Evolutionary conservation across 1,284 basidiomycete species (phyloP).

Genomic region (Cystobasidium sp.): DNA sequence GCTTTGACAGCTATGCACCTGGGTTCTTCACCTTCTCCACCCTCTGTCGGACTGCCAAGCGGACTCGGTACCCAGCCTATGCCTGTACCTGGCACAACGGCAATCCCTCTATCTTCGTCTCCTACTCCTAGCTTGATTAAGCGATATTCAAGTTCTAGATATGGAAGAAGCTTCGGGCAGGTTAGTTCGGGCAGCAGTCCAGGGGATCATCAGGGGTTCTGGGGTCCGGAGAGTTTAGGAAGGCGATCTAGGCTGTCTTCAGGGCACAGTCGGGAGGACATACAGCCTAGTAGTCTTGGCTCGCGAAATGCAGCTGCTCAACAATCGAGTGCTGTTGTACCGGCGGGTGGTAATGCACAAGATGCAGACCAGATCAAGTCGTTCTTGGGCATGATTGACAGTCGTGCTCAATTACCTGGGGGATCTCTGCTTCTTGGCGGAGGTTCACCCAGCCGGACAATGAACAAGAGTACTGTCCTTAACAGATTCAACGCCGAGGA

Average conservation of each 20-base stretch:
- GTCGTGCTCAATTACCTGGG: constrained; percentile 45
- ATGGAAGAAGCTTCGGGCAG: constrained; percentile 40
- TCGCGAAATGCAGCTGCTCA: too few relatives aligned
- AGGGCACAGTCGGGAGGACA: constrained; percentile 16
- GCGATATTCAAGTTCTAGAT: constrained; percentile 38
- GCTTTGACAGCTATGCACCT: constrained; percentile 37
- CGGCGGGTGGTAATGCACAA: constrained; percentile 6
- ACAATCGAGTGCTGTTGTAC: not conserved
- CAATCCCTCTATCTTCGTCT: constrained; percentile 26
- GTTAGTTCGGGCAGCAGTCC: constrained; percentile 41
- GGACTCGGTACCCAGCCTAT: constrained; percentile 18
- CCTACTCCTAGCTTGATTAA: constrained; percentile 41
- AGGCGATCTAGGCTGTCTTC: constrained; percentile 35
- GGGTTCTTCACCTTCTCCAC: constrained; percentile 21
- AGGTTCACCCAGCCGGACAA: not conserved
- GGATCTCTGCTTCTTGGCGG: constrained; percentile 6
- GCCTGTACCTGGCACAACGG: constrained; percentile 17
- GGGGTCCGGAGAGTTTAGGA: constrained; percentile 27
- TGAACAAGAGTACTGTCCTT: constrained; percentile 5
- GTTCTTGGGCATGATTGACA: constrained; percentile 51
- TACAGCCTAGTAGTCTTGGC: not conserved
- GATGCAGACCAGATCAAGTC: constrained; percentile 51
- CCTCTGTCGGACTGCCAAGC: not conserved
- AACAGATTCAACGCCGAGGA: constrained; percentile 28
- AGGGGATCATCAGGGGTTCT: constrained; percentile 22